Evolutionary conservation across 2,329 filamentous ascomycete species (phyloP), one percentile per base, ranked within the genome.

Genomic region (Dactylellina cionopaga): DNA sequence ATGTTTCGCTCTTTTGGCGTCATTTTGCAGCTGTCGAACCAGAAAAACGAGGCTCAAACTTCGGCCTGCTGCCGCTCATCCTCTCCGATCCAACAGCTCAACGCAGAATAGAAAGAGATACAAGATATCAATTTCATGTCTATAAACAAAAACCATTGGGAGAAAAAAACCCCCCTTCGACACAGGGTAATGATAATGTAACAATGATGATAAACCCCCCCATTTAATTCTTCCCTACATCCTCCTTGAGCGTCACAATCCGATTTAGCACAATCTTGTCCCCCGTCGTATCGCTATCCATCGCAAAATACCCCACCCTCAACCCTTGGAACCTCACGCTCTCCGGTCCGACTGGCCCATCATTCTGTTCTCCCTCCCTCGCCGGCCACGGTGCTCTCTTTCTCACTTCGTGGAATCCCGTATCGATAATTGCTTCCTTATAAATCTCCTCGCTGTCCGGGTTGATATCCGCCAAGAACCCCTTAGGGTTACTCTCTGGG

Each of bases 181-280:
- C 37, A n/a, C 19, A 54, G 6, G 25, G n/a, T 51, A 35, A 19
- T 31, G n/a, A 25, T n/a, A n/a, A 37, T 39, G 17, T 5, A 13
- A 46, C 31, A 15, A 71, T 56, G 43, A 69, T 35, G 31, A 6
- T 35, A 35, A 6, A 7, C 7, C 31, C 7, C 7, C n/a, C n/a
- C n/a, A n/a, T n/a, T n/a, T 59, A 55, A 59, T 77, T 80, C 84
- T 92, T 92, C 63, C 88, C 88, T n/a, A 86, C 83, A 78, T 96
- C 92, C 81, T 96, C 93, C 83, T 96, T 96, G 78, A 97, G 81
- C 49, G 90, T 91, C 19, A 98, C 93, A 78, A 98, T 97, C 55
- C 92, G 86, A 82, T 98, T 98, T 27, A 98, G 82, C 49, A 98
- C 87, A 75, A 96, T 84, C 80, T 89, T 91, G n/a, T 92, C 90